phyloP scores from a whole-genome alignment of 1,284 basidiomycete genomes.

The Ustilago loliicola region DNA sequence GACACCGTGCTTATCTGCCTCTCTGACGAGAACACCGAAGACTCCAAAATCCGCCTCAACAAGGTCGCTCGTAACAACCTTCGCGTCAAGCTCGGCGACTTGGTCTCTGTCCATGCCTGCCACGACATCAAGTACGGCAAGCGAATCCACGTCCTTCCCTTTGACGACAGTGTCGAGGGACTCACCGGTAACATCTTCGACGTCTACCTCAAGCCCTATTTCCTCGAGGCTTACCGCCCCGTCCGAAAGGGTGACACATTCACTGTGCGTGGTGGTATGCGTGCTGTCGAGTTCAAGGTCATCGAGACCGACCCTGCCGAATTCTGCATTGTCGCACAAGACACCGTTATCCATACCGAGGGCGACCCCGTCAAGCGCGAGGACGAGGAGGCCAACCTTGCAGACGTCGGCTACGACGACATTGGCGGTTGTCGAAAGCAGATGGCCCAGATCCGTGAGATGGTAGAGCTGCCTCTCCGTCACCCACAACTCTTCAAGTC shows the following conservation, averaged over 20 bases:
- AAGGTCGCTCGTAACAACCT: constrained; percentile 98
- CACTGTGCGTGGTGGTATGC: constrained; percentile 87
- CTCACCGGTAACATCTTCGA: constrained; percentile 98
- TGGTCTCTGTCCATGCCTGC: constrained; percentile 94
- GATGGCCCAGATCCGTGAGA: constrained; percentile 99
- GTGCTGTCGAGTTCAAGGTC: constrained; percentile 94
- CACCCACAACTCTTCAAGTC: constrained; percentile 99
- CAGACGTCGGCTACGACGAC: constrained; percentile 98
- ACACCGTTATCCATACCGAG: constrained; percentile 97
- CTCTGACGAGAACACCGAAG: constrained; percentile 94
- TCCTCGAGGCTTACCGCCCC: constrained; percentile 97
- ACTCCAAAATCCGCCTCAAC: constrained; percentile 98
- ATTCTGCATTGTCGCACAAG: constrained; percentile 96
- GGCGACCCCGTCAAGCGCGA: constrained; percentile 99
- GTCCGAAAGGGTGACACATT: constrained; percentile 98
- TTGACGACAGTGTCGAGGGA: constrained; percentile 97
- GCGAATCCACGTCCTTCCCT: constrained; percentile 94
- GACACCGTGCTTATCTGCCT: constrained; percentile 93
- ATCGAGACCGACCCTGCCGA: constrained; percentile 91
- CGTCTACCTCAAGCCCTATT: constrained; percentile 98
- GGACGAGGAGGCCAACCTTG: constrained; percentile 96
- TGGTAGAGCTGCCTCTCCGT: constrained; percentile 95
- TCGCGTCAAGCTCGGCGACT: constrained; percentile 95
- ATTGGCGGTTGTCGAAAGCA: constrained; percentile 99
- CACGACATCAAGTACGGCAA: constrained; percentile 99